These are phyloP conservation scores for Populus euphratica DNA, from an alignment of 345 rosid species.

Conservation along the genomic window DNA sequence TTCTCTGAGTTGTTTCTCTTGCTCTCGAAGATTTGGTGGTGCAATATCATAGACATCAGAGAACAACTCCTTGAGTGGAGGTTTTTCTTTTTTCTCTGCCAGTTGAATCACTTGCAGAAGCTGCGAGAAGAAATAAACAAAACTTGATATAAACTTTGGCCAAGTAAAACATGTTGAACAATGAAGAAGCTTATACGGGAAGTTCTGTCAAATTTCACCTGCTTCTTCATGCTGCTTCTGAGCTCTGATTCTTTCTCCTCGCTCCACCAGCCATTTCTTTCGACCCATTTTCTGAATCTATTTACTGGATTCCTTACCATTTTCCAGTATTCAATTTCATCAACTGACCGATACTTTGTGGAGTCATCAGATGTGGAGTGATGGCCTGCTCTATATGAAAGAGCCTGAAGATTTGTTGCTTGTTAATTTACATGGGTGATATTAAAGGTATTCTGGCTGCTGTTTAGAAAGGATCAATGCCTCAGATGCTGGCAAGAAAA, in stretches of 20 bases:
- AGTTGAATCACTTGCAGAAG: slow-evolving; percentile 62
- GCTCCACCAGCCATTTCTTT: slow-evolving; percentile 77
- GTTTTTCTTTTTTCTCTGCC: slow-evolving; percentile 73
- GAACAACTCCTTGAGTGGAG: slow-evolving; percentile 56
- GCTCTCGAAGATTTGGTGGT: slow-evolving; percentile 70
- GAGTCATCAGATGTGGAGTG: slow-evolving; percentile 97
- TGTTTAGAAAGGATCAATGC: background rate
- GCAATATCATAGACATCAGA: slow-evolving; percentile 67
- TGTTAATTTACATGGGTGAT: background rate
- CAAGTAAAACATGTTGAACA: background rate
- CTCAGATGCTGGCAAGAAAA: background rate
- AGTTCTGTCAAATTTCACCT: slow-evolving; percentile 41
- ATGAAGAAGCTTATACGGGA: background rate
- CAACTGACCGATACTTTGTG: slow-evolving; percentile 67
- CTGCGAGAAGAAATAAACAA: slow-evolving; percentile 36
- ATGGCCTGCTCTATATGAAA: slow-evolving; percentile 84
- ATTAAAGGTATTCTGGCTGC: background rate
- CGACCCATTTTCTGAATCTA: slow-evolving; percentile 70
- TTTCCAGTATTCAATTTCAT: slow-evolving; percentile 76
- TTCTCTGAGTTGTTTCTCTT: slow-evolving; percentile 56
- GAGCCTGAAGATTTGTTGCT: slow-evolving; percentile 47
- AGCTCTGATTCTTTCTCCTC: slow-evolving; percentile 55
- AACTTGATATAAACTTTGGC: background rate
- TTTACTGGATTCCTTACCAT: slow-evolving; percentile 53
- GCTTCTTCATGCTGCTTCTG: slow-evolving; percentile 52